Conservation (phyloP, 257 asterid species). For the Salvia hispanica region DNA sequence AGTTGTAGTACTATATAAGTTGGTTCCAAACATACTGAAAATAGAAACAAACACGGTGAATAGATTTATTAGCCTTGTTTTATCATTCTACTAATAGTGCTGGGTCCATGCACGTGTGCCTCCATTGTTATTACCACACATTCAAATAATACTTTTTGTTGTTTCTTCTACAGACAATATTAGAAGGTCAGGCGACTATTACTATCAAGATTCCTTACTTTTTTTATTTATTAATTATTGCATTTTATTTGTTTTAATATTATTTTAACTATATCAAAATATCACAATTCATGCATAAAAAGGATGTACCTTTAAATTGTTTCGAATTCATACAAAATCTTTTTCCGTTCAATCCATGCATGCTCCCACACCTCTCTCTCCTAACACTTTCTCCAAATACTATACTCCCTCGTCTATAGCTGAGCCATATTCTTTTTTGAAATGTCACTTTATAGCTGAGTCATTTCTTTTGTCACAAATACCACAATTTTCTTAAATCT, state of each 20-base stretch:
- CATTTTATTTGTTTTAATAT: too few relatives aligned
- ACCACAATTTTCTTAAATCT: too few relatives aligned
- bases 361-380: not conserved
- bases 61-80: not conserved
- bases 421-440: too few relatives aligned
- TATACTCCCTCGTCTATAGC: too few relatives aligned
- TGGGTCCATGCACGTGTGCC: slow-evolving; percentile 35
- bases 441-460: too few relatives aligned
- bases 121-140: not conserved
- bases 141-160: slow-evolving; percentile 27
- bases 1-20: too few relatives aligned
- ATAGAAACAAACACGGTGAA: slow-evolving; percentile 4
- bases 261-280: not conserved
- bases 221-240: not conserved
- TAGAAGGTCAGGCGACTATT: slow-evolving; percentile 17
- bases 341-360: too few relatives aligned
- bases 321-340: too few relatives aligned
- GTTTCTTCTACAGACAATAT: slow-evolving; percentile 24
- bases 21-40: not conserved
- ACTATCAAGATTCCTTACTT: slow-evolving; percentile 49
- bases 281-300: not conserved
- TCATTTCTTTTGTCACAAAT: too few relatives aligned
- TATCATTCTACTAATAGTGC: not conserved
- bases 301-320: too few relatives aligned
- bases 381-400: not conserved